phyloP scores from a whole-genome alignment of 331 rosid species.

The Malus hybrid region DNA sequence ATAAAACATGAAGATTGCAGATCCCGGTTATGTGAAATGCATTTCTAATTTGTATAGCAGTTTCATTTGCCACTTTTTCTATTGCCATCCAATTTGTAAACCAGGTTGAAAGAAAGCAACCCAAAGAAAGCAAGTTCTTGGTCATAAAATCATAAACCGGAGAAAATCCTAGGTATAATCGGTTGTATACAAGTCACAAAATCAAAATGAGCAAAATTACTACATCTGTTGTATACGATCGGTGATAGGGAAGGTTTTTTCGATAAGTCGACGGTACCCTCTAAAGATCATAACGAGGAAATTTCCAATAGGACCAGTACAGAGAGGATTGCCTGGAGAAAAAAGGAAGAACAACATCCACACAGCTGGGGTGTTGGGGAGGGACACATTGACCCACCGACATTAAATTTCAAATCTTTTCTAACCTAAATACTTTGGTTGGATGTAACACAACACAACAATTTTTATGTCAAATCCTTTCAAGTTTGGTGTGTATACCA shows the following conservation, averaged over 20 bases:
- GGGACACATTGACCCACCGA: neutral
- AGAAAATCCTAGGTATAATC: neutral
- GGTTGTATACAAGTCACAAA: neutral
- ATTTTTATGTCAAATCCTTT: neutral
- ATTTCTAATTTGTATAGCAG: too few relatives aligned
- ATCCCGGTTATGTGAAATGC: too few relatives aligned
- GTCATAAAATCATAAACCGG: neutral
- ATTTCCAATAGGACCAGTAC: neutral
- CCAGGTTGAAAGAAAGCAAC: neutral
- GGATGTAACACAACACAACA: neutral
- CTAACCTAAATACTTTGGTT: neutral
- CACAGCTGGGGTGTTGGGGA: neutral
- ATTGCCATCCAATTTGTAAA: too few relatives aligned
- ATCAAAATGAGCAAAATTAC: too few relatives aligned
- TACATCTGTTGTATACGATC: too few relatives aligned
- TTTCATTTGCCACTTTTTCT: neutral
- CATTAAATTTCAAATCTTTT: neutral
- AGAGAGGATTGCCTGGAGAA: neutral
- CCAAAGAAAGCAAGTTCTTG: neutral
- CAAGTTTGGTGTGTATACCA: neutral
- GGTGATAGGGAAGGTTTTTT: neutral
- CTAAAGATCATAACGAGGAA: neutral
- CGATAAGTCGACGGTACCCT: neutral
- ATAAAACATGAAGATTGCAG: neutral
- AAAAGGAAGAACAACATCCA: neutral